Evolutionary conservation across 352 stramenopile genomes (phyloP), one percentile per base, ranked within the genome.

Genomic region (Phytopythium oedochilum): DNA sequence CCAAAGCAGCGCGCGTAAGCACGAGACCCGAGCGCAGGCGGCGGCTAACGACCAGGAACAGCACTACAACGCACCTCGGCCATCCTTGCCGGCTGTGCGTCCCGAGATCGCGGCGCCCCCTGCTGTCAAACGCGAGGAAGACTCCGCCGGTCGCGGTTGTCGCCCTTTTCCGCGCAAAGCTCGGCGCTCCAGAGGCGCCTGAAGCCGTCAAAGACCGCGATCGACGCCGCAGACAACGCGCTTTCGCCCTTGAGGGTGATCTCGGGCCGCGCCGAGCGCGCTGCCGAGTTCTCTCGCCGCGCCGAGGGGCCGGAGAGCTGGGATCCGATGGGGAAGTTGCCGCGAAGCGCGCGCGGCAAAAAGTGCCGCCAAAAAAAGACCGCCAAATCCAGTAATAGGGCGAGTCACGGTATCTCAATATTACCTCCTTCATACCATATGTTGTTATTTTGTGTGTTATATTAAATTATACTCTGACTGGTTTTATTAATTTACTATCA

Each of bases 31-130:
- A 15, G 22, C 2, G 12, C 11, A 20, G 18, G 25, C 40, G 22
- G 12, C 23, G 20, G 4, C 12, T 17, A 28, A 31, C 22, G 12
- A 31, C 22, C 6, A 3, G 3, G 20, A 20, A 31, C 20, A 18
- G 3, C 3, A 14, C 20, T 4, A 15, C 2, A 31, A 53, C 59
- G 47, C 40, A 66, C 59, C 59, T 66, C 59, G n/a, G 44, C 39
- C 60, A 67, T 67, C 18, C 36, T 29, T 58, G 23, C 42, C 2
- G 42, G 5, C 14, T 48, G 23, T 11, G 12, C 10, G 9, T 48
- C 10, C 5, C 14, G 42, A 48, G 17, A 22, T 14, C 42, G 22
- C 5, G 22, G 23, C 42, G 42, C 5, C 23, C 42, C 42, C 42
- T 48, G 23, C 14, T 15, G 23, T 48, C 23, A 14, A 31, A 32